Evolutionary conservation across 345 rosid genomes (phyloP), one percentile per base, ranked within the genome.

Genomic region (Rhodomyrtus tomentosa): DNA sequence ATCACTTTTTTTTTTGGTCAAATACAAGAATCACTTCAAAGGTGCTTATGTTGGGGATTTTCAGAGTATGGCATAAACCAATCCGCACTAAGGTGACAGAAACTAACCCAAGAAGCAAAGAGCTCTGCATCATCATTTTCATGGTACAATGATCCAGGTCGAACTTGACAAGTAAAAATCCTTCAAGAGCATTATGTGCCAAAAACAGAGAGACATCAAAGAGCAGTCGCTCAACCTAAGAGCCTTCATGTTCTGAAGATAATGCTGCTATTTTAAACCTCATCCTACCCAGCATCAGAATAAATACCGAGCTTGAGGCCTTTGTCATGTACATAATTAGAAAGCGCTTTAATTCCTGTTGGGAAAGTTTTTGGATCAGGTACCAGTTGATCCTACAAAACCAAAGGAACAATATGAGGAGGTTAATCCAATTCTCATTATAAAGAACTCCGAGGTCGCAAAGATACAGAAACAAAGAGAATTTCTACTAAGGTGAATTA

Each of bases 221-320:
- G 45, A 68, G 79, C 45, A 68, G 79, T 36, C 79, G 36, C 45
- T 68, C 24, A 36, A 36, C 79, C 25, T 36, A 36, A 68, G 36
- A 36, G 45, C 79, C 45, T 68, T 68, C 79, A 68, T 36, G 79
- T 45, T 36, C 40, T 68, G 45, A 68, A 62, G 45, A 68, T 68
- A 68, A 68, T 68, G 79, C 45, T 3, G 14, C 79, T 84, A 32
- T 80, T 49, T 38, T 20, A 32, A 55, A 56, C 6, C n/a, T 48
- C 74, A 87, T 90, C 98, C 52, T 93, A 97, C 99, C 99, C 99
- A 72, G 99, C 99, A 93, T 95, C 98, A 52, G 98, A 94, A 88
- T 97, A 97, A 88, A 97, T 94, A 88, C 99, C 99, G 84, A 97
- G 99, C 92, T 97, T 97, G 80, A 97, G 98, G 88, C 95, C 98